A percentile compares a stretch with the other conserved stretches of the same genome.
These are phyloP conservation scores for Phlebiopsis flavidoalba DNA, from an alignment of 768 basidiomycete genomes.

Conservation along the genomic window DNA sequence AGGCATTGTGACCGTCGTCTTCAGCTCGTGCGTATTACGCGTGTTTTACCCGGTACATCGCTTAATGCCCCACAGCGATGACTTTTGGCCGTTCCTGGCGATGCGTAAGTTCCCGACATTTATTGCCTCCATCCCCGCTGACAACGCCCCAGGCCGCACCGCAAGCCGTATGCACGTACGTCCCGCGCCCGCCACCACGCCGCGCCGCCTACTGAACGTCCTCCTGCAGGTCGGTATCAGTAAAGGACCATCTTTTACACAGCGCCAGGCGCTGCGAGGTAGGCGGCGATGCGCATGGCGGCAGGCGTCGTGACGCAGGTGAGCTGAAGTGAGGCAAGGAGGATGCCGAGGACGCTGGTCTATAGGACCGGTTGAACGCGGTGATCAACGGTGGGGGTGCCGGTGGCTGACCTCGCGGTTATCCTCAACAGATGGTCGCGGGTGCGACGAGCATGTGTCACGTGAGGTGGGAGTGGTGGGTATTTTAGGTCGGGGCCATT, in stretches of 20 bases:
- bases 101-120: slow-evolving; percentile 42
- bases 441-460: too few relatives aligned
- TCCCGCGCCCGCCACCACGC: not conserved
- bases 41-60: slow-evolving; percentile 7
- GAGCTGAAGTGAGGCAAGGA: too few relatives aligned
- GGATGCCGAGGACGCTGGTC: slow-evolving; percentile 33
- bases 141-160: slow-evolving; percentile 46
- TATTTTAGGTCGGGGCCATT: too few relatives aligned
- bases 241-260: slow-evolving; percentile 66
- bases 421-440: too few relatives aligned
- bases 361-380: too few relatives aligned
- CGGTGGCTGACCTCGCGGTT: too few relatives aligned
- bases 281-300: slow-evolving; percentile 54
- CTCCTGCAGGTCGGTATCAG: slow-evolving; percentile 55
- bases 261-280: slow-evolving; percentile 51
- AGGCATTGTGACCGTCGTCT: slow-evolving; percentile 78
- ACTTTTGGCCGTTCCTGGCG: slow-evolving; percentile 74
- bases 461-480: too few relatives aligned
- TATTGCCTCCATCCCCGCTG: slow-evolving; percentile 4
- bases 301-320: slow-evolving; percentile 30
- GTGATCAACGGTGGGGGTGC: too few relatives aligned
- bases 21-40: slow-evolving; percentile 52
- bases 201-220: not conserved
- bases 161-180: slow-evolving; percentile 70
- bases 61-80: slow-evolving; percentile 49